Conservation (phyloP, 2,329 filamentous ascomycete species). For the Chalaropsis thielavioides region DNA sequence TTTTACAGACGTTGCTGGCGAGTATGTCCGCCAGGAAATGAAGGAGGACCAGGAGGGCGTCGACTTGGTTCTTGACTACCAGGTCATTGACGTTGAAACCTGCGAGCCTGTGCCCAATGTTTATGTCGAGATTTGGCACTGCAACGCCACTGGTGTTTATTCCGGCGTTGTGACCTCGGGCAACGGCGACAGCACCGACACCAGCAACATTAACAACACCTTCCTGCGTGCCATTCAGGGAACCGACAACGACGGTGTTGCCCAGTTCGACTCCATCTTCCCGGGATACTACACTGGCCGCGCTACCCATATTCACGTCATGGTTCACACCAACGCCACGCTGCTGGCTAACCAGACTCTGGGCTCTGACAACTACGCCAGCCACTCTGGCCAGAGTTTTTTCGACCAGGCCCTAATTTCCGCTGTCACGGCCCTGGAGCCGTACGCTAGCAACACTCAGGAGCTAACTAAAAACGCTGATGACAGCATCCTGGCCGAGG, state of each 20-base stretch:
- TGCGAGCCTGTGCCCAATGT: conserved; percentile 29
- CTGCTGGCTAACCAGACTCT: conserved; percentile 37
- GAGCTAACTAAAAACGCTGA: conserved; percentile 34
- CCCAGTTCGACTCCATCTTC: conserved; percentile 30
- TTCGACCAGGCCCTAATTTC: conserved; percentile 41
- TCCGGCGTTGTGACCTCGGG: conserved; percentile 27
- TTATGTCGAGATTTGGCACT: conserved; percentile 33
- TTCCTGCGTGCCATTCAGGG: conserved; percentile 29
- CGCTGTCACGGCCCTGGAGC: conserved; percentile 32
- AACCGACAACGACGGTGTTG: conserved; percentile 29
- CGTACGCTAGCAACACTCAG: conserved; percentile 33
- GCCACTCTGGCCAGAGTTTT: conserved; percentile 49
- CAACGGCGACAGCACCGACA: conserved; percentile 25
- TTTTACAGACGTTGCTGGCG: conserved; percentile 25
- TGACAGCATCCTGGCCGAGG: conserved; percentile 34
- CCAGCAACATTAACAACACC: conserved; percentile 25
- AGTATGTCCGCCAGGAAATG: conserved; percentile 28
- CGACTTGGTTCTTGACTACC: conserved; percentile 29
- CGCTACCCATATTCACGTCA: conserved; percentile 30
- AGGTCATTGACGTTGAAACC: conserved; percentile 30
- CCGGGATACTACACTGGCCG: conserved; percentile 31
- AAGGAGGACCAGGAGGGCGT: conserved; percentile 30
- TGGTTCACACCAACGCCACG: conserved; percentile 25
- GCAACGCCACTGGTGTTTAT: conserved; percentile 34
- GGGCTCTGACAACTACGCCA: conserved; percentile 31